phyloP scores from a whole-genome alignment of 1,284 basidiomycete species.

The Puccinia sorghi region DNA sequence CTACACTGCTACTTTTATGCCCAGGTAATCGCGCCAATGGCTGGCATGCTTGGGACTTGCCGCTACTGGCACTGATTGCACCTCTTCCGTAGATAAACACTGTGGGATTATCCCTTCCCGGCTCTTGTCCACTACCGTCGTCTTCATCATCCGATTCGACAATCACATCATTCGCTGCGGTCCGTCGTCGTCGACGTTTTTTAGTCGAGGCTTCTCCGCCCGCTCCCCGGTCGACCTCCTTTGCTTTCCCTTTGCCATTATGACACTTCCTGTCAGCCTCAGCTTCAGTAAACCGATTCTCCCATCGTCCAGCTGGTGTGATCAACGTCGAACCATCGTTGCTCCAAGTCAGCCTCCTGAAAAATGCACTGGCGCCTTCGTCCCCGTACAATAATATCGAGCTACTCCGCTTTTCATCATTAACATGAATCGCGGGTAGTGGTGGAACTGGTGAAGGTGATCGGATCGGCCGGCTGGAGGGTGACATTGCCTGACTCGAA shows the following conservation, averaged over 20 bases:
- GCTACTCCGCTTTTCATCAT: constrained; percentile 56
- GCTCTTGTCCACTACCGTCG: constrained; percentile 11
- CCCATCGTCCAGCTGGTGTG: constrained; percentile 94
- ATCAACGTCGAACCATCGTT: constrained; percentile 89
- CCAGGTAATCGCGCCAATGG: constrained; percentile 94
- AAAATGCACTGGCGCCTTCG: constrained; percentile 93
- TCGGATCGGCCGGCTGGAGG: constrained; percentile 82
- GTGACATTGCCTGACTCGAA: constrained; percentile 59
- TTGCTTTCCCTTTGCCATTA: constrained; percentile 50
- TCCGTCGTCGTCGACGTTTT: constrained; percentile 55
- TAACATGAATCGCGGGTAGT: constrained; percentile 74
- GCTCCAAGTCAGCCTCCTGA: constrained; percentile 87
- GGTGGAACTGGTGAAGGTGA: constrained; percentile 89
- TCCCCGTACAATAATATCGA: constrained; percentile 79
- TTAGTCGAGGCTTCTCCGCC: constrained; percentile 64
- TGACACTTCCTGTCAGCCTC: constrained; percentile 17
- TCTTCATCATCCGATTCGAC: constrained; percentile 55
- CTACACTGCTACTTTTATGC: constrained; percentile 91
- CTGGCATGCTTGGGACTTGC: constrained; percentile 62
- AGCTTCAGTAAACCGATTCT: constrained; percentile 69
- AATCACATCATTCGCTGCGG: constrained; percentile 50
- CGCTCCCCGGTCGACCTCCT: constrained; percentile 56
- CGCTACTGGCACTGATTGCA: constrained; percentile 68
- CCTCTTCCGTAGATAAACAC: constrained; percentile 95
- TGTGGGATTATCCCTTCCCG: constrained; percentile 63